phyloP scores from a whole-genome alignment of 257 asterid species.

The Solanum megistacrolobum region DNA sequence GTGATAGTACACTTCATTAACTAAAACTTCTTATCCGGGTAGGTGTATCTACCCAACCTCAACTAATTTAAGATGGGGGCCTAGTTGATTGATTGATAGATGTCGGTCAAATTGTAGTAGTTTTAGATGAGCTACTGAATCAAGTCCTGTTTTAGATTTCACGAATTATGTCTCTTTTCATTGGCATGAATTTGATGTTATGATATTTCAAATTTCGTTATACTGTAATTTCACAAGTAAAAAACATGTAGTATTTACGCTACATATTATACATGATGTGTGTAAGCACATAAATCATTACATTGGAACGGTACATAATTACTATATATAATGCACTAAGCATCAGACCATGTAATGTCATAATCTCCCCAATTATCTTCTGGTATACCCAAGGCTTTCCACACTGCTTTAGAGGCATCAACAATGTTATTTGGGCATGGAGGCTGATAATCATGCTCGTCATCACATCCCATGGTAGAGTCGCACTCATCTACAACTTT shows the following conservation, averaged over 20 bases:
- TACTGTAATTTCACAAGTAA: neutral
- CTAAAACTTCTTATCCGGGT: neutral
- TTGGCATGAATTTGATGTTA: neutral
- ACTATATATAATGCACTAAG: neutral
- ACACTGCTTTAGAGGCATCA: constrained; percentile 36
- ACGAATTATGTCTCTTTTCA: neutral
- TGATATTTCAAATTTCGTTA: neutral
- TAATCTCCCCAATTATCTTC: constrained; percentile 23
- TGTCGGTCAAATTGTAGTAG: neutral
- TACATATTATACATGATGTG: neutral
- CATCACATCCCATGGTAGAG: constrained; percentile 38
- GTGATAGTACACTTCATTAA: neutral
- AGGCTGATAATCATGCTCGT: constrained; percentile 35
- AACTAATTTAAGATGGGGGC: neutral
- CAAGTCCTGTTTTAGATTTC: neutral
- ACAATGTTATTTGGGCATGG: constrained; percentile 42
- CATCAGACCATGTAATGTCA: constrained; percentile 38
- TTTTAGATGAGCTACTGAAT: neutral
- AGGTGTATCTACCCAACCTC: neutral
- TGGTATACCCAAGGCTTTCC: constrained; percentile 30
- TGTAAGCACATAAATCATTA: too few species aligned
- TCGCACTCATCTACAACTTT: constrained; percentile 41
- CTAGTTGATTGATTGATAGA: neutral
- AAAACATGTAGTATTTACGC: neutral
- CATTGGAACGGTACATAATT: neutral